These are phyloP conservation scores for Theobroma grandiflorum DNA, from an alignment of 441 rosid genomes.

Conservation along the genomic window DNA sequence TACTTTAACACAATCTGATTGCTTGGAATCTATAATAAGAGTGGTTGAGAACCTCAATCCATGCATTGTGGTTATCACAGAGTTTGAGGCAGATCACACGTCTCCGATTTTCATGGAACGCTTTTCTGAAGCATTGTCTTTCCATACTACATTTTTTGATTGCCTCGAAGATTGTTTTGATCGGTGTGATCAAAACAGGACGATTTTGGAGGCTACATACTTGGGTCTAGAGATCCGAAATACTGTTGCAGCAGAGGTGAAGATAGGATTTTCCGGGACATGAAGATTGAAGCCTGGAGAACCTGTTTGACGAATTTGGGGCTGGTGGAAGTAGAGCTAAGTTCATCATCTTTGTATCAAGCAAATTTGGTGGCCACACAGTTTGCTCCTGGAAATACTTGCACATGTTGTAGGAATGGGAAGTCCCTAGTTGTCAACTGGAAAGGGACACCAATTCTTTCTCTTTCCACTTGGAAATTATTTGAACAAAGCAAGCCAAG, in stretches of 20 bases:
- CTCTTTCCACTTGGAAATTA: conserved; percentile 52
- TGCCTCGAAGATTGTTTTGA: conserved; percentile 33
- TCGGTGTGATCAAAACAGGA: conserved; percentile 28
- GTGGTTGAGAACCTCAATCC: conserved; percentile 39
- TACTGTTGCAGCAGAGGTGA: conserved; percentile 37
- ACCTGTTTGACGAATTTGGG: conserved; percentile 26
- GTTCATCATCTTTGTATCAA: conserved; percentile 37
- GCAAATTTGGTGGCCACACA: conserved; percentile 39
- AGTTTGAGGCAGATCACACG: conserved; percentile 39
- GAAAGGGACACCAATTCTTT: conserved; percentile 48
- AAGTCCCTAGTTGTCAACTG: conserved; percentile 43
- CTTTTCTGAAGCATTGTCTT: conserved; percentile 35
- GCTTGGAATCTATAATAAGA: conserved; percentile 34
- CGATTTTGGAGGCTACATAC: conserved; percentile 29
- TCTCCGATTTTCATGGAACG: conserved; percentile 29
- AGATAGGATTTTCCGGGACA: conserved; percentile 34
- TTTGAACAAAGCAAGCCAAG: not conserved
- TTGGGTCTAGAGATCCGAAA: conserved; percentile 34
- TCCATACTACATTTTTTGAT: conserved; percentile 34
- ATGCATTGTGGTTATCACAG: conserved; percentile 35
- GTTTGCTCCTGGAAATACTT: conserved; percentile 34
- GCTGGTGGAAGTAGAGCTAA: conserved; percentile 38
- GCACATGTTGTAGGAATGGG: conserved; percentile 37
- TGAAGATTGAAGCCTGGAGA: conserved; percentile 53
- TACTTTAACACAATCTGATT: conserved; percentile 27